These are phyloP conservation scores for Agapanthus africanus DNA, from an alignment of 106 monocot species.

Conservation along the genomic window DNA sequence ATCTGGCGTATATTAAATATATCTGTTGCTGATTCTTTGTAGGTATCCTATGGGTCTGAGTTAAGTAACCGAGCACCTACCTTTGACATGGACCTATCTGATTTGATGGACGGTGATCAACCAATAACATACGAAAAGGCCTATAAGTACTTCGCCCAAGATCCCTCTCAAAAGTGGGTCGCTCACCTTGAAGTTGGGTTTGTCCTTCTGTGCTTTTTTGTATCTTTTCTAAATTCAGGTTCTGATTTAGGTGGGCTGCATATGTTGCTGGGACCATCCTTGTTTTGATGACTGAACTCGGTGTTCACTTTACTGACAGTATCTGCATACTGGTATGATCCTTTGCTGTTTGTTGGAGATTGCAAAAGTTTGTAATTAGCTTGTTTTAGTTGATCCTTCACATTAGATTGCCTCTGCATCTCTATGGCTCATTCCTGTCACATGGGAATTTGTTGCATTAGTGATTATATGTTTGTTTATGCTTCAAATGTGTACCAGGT, in stretches of 20 bases:
- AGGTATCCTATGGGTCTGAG: conserved; percentile 98
- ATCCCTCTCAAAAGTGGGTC: conserved; percentile 91
- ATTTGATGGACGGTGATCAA: conserved; percentile 67
- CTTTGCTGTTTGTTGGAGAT: not conserved
- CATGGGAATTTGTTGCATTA: not conserved
- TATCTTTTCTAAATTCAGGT: conserved; percentile 1
- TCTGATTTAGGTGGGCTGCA: conserved; percentile 76
- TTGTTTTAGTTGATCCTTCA: not conserved
- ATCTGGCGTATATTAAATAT: no score
- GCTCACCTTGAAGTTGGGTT: not conserved
- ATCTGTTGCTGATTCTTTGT: conserved; percentile 7
- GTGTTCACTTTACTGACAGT: conserved; percentile 68
- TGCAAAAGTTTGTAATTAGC: not conserved
- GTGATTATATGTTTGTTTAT: not conserved
- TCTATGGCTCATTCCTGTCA: not conserved
- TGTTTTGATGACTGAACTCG: conserved; percentile 89
- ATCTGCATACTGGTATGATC: conserved; percentile 77
- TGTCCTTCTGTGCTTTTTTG: not conserved
- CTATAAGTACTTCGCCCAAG: conserved; percentile 53
- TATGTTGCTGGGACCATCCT: conserved; percentile 97
- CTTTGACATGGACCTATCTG: conserved; percentile 90
- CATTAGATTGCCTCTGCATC: not conserved
- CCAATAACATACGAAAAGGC: conserved; percentile 83
- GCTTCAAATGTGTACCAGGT: conserved; percentile 40
- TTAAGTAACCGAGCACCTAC: conserved; percentile 94